Base-by-base conservation (phyloP, 2,329 filamentous ascomycete species). In the Paraphaeosphaeria sporulosa region DNA sequence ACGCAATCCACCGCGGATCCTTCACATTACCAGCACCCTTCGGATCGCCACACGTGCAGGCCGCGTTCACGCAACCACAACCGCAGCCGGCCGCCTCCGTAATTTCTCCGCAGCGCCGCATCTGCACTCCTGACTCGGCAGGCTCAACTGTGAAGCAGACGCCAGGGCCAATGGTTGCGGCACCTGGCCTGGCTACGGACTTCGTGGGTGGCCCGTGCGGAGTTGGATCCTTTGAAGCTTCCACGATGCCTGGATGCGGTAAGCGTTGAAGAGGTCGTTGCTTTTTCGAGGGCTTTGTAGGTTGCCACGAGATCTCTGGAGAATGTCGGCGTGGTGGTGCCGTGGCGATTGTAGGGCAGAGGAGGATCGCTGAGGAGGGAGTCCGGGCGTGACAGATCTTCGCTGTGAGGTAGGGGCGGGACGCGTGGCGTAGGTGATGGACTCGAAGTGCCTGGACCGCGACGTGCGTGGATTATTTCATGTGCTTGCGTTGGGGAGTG, bases 91-190 rank as follows among this genome's bases (percentile, higher is more conserved):
- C 12, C 34, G 34, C 34, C 34, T 21, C n/a, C n/a, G 3, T 30
- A 4, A 42, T 42, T 13, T 21, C 36, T 52, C 49, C 36, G 34
- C 19, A 8, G 19, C 36, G 36, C 7, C 49, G 12, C 13, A 25
- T 43, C 34, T 40, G 36, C 19, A 19, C 51, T 51, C 38, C 25
- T 54, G 51, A 54, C 51, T 44, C 38, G 49, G 3, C 49, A 42
- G 34, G 25, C n/a, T 15, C 38, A 54, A 34, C 40, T 44, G 12
- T 9, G 12, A 27, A 13, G 44, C 44, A n/a, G 19, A 7, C 38
- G 51, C 51, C 40, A 54, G 36, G 51, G 27, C 51, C 51, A 54
- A 54, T 54, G 36, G 38, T 44, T 43, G 38, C 23, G 17, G 38
- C 30, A 44, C 38, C 19, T 44, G 51, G 38, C 38, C 19, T 44